Conservation (phyloP, 371 early-diverging fungal species). For the Mortierella sp. region DNA sequence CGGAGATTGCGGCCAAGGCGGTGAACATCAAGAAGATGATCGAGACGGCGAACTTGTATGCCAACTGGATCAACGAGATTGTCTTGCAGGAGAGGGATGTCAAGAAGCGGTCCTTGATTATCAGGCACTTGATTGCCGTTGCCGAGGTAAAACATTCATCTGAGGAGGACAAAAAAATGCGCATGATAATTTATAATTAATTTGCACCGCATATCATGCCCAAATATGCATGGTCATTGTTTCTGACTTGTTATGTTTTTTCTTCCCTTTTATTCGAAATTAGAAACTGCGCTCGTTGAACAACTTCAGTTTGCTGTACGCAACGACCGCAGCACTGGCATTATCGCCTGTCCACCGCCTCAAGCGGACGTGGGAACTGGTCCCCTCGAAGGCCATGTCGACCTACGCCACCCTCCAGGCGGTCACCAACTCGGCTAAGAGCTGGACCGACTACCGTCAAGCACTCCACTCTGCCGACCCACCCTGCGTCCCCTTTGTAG, state of each 20-base stretch:
- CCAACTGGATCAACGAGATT: constrained; percentile 85
- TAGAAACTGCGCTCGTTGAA: constrained; percentile 80
- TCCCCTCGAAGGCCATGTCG: constrained; percentile 70
- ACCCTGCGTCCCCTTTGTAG: constrained; percentile 94
- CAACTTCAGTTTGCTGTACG: constrained; percentile 94
- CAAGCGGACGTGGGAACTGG: constrained; percentile 88
- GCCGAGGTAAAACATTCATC: constrained; percentile 71
- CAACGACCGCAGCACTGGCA: constrained; percentile 91
- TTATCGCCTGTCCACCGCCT: constrained; percentile 93
- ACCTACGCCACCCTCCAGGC: constrained; percentile 62
- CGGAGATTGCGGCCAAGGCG: constrained; percentile 64
- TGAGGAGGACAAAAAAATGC: too few relatives aligned
- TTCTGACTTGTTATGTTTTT: constrained; percentile 2
- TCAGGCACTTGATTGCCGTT: constrained; percentile 89
- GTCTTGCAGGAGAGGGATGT: constrained; percentile 84
- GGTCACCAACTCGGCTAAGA: constrained; percentile 84
- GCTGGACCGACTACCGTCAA: constrained; percentile 90
- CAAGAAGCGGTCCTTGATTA: constrained; percentile 78
- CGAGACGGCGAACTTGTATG: constrained; percentile 72
- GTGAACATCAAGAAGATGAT: constrained; percentile 86
- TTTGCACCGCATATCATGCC: not conserved
- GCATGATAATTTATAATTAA: too few relatives aligned
- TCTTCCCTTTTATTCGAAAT: not conserved
- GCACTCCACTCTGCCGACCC: constrained; percentile 88
- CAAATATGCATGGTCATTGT: not conserved